These are phyloP conservation scores for Trypethelium eluteriae DNA, from an alignment of 495 filamentous ascomycete species.

Conservation along the genomic window DNA sequence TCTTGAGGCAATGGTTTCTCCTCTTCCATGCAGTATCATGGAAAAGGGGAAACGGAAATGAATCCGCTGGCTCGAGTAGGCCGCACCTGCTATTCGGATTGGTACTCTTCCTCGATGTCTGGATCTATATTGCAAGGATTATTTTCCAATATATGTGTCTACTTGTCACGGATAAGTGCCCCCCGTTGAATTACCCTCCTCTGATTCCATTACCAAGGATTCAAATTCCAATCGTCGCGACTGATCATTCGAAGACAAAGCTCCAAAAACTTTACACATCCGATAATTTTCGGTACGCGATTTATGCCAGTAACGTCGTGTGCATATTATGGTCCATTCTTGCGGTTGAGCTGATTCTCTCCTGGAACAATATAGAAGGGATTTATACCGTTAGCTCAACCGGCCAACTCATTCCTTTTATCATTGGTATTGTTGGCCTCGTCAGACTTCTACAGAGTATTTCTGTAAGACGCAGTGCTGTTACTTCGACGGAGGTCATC, in stretches of 20 bases:
- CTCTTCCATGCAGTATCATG: background rate
- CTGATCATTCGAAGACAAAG: background rate
- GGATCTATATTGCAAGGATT: background rate
- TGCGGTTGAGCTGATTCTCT: conserved; percentile 38
- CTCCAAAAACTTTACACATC: too few species aligned
- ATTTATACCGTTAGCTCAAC: conserved; percentile 27
- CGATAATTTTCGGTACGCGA: background rate
- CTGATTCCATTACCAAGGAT: background rate
- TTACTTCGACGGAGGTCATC: background rate
- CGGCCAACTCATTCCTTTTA: conserved; percentile 37
- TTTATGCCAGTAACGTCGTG: background rate
- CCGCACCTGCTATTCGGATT: background rate
- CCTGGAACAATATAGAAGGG: conserved; percentile 34
- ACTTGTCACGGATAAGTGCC: background rate
- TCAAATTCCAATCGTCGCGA: background rate
- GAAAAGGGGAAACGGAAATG: background rate
- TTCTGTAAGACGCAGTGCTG: conserved; percentile 8
- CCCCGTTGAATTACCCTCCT: background rate
- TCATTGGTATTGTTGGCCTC: conserved; percentile 25
- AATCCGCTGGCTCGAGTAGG: background rate
- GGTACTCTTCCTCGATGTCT: background rate
- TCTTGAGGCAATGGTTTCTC: conserved; percentile 1
- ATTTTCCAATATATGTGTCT: conserved; percentile 5
- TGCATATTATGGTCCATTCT: conserved; percentile 18
- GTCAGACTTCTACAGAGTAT: background rate